Percentiles rank a stretch among this genome's conserved stretches.
These are phyloP conservation scores for Amoebophrya sp. DNA, from an alignment of 169 alveolate species.

Conservation along the genomic window DNA sequence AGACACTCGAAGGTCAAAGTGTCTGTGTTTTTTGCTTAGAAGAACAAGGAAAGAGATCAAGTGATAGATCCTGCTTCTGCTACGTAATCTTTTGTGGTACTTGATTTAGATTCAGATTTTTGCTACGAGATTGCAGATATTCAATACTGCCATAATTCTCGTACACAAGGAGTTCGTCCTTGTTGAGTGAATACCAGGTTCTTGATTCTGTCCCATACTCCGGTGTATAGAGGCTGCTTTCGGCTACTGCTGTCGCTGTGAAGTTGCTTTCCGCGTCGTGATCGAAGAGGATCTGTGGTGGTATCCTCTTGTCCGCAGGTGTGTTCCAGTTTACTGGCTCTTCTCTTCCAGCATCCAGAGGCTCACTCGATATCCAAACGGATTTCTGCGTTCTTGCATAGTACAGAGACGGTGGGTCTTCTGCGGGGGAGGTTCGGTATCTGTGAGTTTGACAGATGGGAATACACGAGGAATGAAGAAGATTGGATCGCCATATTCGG, in stretches of 20 bases:
- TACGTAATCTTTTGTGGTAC: too few species aligned
- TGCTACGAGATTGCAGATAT: too few species aligned
- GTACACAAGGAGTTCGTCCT: neutral
- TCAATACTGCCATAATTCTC: too few species aligned
- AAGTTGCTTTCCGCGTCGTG: neutral
- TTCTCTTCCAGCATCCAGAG: neutral
- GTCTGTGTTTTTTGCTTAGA: neutral
- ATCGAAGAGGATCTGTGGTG: neutral
- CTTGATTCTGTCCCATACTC: neutral
- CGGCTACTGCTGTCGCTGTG: neutral
- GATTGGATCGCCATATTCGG: too few species aligned
- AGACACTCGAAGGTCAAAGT: neutral
- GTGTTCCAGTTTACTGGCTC: neutral
- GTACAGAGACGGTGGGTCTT: neutral
- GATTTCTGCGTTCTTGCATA: neutral
- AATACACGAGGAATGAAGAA: too few species aligned
- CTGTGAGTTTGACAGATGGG: too few species aligned
- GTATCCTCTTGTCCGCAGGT: neutral
- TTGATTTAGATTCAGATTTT: too few species aligned
- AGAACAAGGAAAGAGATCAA: too few species aligned
- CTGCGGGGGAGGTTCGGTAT: neutral
- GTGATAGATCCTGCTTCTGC: too few species aligned
- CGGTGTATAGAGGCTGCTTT: neutral
- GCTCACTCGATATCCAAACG: neutral
- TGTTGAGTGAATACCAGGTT: neutral